Evolutionary conservation across 1,284 basidiomycete species (phyloP).

Genomic region (Tranzscheliella williamsii): DNA sequence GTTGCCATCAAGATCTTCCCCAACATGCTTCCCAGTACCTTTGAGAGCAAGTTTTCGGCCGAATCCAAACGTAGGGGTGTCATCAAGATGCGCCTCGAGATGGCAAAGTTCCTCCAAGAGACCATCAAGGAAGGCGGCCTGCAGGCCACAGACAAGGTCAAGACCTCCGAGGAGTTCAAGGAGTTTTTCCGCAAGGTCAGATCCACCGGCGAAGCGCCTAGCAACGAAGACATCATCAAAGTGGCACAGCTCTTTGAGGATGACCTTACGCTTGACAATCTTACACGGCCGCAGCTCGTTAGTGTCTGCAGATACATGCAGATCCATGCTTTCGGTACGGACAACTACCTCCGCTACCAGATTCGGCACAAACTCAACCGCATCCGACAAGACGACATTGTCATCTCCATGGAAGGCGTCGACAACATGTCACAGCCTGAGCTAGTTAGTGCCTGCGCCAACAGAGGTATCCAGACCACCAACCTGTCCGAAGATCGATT

Average conservation of each 20-base stretch:
- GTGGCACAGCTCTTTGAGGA: conserved; percentile 97
- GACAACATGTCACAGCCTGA: conserved; percentile 87
- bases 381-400: conserved; percentile 84
- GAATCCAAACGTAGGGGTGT: conserved; percentile 97
- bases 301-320: conserved; percentile 93
- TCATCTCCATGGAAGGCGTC: conserved; percentile 85
- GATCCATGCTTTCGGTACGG: conserved; percentile 96
- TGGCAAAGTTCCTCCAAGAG: conserved; percentile 99
- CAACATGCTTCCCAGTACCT: conserved; percentile 97
- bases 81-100: conserved; percentile 89
- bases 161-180: conserved; percentile 93
- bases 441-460: conserved; percentile 88
- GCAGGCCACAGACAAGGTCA: conserved; percentile 78
- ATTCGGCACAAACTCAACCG: conserved; percentile 83
- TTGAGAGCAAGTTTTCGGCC: conserved; percentile 83
- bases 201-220: conserved; percentile 90
- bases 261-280: conserved; percentile 95
- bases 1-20: conserved; percentile 97
- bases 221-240: conserved; percentile 82
- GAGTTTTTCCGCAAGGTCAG: conserved; percentile 99
- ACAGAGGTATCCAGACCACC: conserved; percentile 85
- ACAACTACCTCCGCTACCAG: conserved; percentile 94
- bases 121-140: conserved; percentile 91
- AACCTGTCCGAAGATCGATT: conserved; percentile 69
- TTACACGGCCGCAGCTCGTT: conserved; percentile 93